Conservation (phyloP, 139 green algal species). For the Chlamydomonas sp. region DNA sequence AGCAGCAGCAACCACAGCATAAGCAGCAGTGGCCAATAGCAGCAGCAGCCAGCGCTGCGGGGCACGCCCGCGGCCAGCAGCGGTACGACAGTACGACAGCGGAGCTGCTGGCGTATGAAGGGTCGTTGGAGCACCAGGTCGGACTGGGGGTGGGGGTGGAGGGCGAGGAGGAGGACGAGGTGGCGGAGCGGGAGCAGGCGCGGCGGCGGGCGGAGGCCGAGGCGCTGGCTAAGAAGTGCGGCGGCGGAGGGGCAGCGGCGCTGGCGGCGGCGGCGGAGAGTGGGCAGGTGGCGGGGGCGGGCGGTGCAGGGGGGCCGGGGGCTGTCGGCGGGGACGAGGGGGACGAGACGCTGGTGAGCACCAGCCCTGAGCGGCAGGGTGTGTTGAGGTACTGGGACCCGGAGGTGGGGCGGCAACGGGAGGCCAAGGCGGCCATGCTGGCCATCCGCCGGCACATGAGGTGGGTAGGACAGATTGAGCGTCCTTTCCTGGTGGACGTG, state of each 20-base stretch:
- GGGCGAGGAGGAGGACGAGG: background rate
- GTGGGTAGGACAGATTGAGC: slow-evolving; percentile 1
- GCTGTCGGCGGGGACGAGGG: background rate
- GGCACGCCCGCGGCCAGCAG: background rate
- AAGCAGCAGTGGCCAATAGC: background rate
- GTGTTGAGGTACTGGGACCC: slow-evolving; percentile 48
- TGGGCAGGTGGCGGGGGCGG: background rate
- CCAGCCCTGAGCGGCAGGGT: background rate
- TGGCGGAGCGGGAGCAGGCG: background rate
- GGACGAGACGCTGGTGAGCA: background rate
- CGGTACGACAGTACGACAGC: background rate
- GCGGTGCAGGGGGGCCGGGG: background rate
- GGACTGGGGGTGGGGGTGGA: background rate
- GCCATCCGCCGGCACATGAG: slow-evolving; percentile 58
- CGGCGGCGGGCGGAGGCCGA: background rate
- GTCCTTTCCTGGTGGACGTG: too few species aligned
- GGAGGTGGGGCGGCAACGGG: slow-evolving; percentile 51
- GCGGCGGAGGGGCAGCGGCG: background rate
- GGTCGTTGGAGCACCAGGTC: slow-evolving; percentile 2
- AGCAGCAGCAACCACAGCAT: background rate
- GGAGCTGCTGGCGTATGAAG: slow-evolving; percentile 7
- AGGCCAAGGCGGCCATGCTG: slow-evolving; percentile 64
- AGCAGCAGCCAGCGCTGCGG: slow-evolving; percentile 1
- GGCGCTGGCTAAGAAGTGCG: background rate
- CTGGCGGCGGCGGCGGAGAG: slow-evolving; percentile 1